Evolutionary conservation across 2,329 filamentous ascomycete species (phyloP).

Genomic region (Aureobasidium sp.): DNA sequence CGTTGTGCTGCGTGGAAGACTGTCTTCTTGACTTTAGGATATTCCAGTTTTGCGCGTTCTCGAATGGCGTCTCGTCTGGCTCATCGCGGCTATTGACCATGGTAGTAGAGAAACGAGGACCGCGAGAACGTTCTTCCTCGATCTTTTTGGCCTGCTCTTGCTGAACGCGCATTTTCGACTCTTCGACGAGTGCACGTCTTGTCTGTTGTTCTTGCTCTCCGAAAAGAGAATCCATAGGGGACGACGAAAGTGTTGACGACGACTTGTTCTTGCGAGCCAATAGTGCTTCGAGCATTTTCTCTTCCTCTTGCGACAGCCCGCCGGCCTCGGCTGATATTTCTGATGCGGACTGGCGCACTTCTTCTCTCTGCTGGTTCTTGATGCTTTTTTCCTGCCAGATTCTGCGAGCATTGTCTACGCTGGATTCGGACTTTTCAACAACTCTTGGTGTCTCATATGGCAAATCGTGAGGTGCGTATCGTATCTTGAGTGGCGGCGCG

Average conservation of each 20-base stretch:
- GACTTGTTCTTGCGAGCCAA: conserved; percentile 11
- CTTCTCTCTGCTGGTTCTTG: neutral
- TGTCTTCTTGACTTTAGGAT: conserved; percentile 10
- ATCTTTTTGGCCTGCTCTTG: neutral
- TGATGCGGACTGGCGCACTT: neutral
- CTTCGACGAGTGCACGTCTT: neutral
- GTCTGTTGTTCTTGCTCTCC: conserved; percentile 8
- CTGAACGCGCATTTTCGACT: neutral
- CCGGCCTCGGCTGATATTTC: neutral
- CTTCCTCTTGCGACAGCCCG: conserved; percentile 1
- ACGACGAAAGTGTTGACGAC: neutral
- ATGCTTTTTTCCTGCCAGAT: neutral
- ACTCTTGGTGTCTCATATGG: neutral
- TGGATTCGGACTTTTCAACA: neutral
- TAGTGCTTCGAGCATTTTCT: conserved; percentile 2
- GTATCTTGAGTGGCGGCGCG: neutral
- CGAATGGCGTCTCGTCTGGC: conserved; percentile 9
- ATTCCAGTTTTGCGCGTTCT: conserved; percentile 15
- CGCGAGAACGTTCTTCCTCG: neutral
- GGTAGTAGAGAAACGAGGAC: neutral
- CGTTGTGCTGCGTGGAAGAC: neutral
- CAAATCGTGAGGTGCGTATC: neutral
- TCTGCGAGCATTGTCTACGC: neutral
- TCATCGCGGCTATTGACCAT: neutral
- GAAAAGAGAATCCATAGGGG: neutral